These are phyloP conservation scores for Psilocybe cyanescens DNA, from an alignment of 768 basidiomycete genomes.

Conservation along the genomic window DNA sequence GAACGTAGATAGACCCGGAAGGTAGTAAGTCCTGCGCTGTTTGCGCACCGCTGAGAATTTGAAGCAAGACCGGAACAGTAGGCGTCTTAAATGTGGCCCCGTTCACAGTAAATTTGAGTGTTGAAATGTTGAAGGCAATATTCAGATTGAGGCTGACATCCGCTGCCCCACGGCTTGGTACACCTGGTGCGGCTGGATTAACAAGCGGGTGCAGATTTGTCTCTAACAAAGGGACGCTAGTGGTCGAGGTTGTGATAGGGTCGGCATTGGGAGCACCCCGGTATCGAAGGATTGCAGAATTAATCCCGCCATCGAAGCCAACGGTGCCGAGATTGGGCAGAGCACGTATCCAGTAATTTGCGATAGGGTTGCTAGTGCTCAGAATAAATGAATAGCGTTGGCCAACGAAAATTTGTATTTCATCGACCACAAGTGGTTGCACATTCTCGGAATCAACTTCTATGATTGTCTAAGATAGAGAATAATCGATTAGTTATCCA, in stretches of 20 bases:
- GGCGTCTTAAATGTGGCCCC: slow-evolving; percentile 38
- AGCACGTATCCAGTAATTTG: slow-evolving; percentile 57
- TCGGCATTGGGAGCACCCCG: slow-evolving; percentile 34
- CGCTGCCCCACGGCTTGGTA: slow-evolving; percentile 35
- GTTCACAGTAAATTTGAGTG: slow-evolving; percentile 32
- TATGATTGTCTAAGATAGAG: slow-evolving; percentile 43
- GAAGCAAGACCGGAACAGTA: slow-evolving; percentile 46
- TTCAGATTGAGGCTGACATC: slow-evolving; percentile 39
- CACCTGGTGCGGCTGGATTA: slow-evolving; percentile 34
- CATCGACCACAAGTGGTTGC: slow-evolving; percentile 44
- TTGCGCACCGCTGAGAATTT: slow-evolving; percentile 42
- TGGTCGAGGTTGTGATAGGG: neutral
- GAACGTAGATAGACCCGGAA: slow-evolving; percentile 40
- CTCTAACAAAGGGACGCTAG: slow-evolving; percentile 35
- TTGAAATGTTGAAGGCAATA: slow-evolving; percentile 26
- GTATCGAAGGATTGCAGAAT: slow-evolving; percentile 56
- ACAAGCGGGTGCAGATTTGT: slow-evolving; percentile 35
- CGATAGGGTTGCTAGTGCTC: slow-evolving; percentile 44
- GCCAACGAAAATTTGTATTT: slow-evolving; percentile 42
- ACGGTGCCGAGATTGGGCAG: slow-evolving; percentile 25
- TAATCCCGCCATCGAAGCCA: slow-evolving; percentile 30
- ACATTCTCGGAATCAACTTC: slow-evolving; percentile 53
- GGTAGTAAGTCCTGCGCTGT: slow-evolving; percentile 39
- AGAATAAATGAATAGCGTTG: slow-evolving; percentile 40
- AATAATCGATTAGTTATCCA: neutral